Base-by-base conservation (phyloP, 2,329 filamentous ascomycete genomes). In the Ophiocordyceps australis region DNA sequence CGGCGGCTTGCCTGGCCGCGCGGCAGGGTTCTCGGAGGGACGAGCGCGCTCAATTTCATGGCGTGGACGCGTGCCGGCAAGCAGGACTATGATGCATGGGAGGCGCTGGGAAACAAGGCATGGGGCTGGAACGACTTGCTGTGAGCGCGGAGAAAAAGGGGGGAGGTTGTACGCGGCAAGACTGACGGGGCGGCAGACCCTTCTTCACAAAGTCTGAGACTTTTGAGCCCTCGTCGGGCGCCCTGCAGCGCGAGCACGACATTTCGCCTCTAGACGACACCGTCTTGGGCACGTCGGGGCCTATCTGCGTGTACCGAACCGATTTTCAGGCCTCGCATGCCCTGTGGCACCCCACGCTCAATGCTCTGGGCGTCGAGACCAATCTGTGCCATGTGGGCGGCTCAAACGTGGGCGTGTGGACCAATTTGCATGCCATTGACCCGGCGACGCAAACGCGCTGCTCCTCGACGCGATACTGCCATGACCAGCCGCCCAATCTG, bases 41-140 rank as follows among this genome's bases (percentile, higher is more conserved):
- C 70, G 6, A 65, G 58, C 11, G 62, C 62, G 0, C 54, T 74
- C 24, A 72, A 73, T 34, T 65, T 62, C 33, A 63, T 70, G 60
- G 60, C 65, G 24, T 57, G 54, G 50, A 55, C 54, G 27, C 52
- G 59, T 17, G 60, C 53, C 6, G 52, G 47, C 25, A 45, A 38
- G 19, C 49, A 50, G 19, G 62, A 68, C 23, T 62, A 65, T 23
- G 59, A 74, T 41, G 55, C 54, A 0, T 74, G 68, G 68, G 59
- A 57, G 24, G 43, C 50, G 17, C 43, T 74, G 8, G 68, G 68
- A 1, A 74, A 73, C 34, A 29, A 35, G 2, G 68, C 65, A 3
- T 74, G 69, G 69, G 50, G 54, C 1, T 74, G 63, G 62, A 46
- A 62, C 9, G 32, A 36, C 3, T 32, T 52, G 4, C 18, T 49